Evolutionary conservation across 306 rosid genomes (phyloP).

Genomic region (Cicer pinnatifidum): DNA sequence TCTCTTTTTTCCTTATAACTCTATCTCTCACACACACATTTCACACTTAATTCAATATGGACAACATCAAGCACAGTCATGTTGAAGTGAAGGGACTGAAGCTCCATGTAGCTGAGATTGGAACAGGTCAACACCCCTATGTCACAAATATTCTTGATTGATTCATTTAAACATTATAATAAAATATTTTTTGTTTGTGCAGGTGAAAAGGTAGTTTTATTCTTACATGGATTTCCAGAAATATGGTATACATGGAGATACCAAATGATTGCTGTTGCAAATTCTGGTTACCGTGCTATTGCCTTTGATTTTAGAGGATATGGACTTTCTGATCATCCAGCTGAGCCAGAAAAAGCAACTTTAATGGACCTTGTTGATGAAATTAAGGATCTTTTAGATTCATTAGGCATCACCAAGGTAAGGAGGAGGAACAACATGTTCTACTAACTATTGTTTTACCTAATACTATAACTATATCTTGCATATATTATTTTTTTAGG

Average conservation of each 20-base stretch:
- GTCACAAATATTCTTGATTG: neutral
- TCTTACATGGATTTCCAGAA: conserved; percentile 84
- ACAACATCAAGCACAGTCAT: conserved; percentile 58
- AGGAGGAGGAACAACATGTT: neutral
- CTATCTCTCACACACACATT: neutral
- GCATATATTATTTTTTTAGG: too few relatives aligned
- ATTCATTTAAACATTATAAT: neutral
- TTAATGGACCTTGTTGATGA: conserved; percentile 56
- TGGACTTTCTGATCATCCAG: conserved; percentile 76
- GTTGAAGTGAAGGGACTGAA: conserved; percentile 71
- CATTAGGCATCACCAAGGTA: conserved; percentile 63
- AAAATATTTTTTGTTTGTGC: conserved; percentile 8
- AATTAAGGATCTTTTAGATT: conserved; percentile 55
- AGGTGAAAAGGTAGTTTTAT: conserved; percentile 69
- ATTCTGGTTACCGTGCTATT: conserved; percentile 67
- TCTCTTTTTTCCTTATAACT: neutral
- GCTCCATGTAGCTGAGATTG: conserved; percentile 73
- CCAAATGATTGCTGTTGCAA: conserved; percentile 73
- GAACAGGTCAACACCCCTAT: conserved; percentile 44
- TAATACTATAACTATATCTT: neutral
- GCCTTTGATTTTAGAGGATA: conserved; percentile 78
- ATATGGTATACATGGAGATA: conserved; percentile 84
- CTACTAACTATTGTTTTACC: neutral
- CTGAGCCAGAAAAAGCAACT: conserved; percentile 57
- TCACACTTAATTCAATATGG: conserved; percentile 48